A percentile compares a stretch with the other conserved stretches of the same genome.
phyloP scores from a whole-genome alignment of 352 stramenopile genomes.

The Phytophthora chlamydospora region DNA sequence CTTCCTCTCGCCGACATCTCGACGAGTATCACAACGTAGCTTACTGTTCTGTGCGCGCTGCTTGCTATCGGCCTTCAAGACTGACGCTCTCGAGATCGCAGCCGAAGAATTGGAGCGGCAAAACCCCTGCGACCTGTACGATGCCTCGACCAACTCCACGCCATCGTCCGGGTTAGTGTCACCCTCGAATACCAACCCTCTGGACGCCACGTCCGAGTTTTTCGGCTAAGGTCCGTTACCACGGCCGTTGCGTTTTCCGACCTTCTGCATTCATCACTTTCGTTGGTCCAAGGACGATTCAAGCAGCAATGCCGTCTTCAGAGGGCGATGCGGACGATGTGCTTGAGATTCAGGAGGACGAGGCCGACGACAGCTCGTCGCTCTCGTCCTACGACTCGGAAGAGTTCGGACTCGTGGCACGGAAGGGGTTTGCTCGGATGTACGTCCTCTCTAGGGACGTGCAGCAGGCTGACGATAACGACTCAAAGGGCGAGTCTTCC shows the following conservation, averaged over 20 bases:
- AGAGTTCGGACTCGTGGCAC: conserved; percentile 55
- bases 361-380: conserved; percentile 29
- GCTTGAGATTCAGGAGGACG: conserved; percentile 18
- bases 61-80: conserved; percentile 20
- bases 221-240: conserved; percentile 29
- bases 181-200: conserved; percentile 28
- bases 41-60: conserved; percentile 40
- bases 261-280: conserved; percentile 2
- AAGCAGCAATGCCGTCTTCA: conserved; percentile 18
- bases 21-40: conserved; percentile 23
- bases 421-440: conserved; percentile 67
- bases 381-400: conserved; percentile 66
- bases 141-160: conserved; percentile 18
- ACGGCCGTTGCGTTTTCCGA: background rate
- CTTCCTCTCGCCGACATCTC: conserved; percentile 25
- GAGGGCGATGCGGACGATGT: conserved; percentile 21
- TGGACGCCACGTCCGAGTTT: conserved; percentile 32
- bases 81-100: conserved; percentile 32
- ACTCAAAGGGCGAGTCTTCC: conserved; percentile 22
- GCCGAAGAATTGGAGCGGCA: conserved; percentile 27
- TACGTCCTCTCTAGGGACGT: conserved; percentile 50
- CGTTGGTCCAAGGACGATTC: background rate
- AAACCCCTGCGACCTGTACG: conserved; percentile 31
- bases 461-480: background rate
- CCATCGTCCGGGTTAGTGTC: conserved; percentile 25